Conservation (phyloP, 2,329 filamentous ascomycete genomes). For the Emmonsiellopsis sp. region DNA sequence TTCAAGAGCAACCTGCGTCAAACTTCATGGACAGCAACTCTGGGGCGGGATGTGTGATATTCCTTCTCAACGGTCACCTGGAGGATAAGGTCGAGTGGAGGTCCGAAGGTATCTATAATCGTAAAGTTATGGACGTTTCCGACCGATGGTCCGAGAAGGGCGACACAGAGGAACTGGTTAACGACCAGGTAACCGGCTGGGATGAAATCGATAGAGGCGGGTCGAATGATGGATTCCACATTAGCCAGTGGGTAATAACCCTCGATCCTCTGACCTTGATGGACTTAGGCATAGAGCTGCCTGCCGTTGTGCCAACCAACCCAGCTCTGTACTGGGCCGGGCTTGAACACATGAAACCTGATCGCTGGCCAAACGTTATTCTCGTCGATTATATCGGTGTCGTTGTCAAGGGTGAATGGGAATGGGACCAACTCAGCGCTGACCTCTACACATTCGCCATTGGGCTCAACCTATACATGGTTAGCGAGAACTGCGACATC, state of each 20-base stretch:
- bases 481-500: neutral
- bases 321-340: constrained; percentile 4
- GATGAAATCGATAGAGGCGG: neutral
- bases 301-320: constrained; percentile 2
- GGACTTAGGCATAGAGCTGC: neutral
- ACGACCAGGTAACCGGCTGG: constrained; percentile 21
- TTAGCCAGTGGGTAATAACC: constrained; percentile 10
- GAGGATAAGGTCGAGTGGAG: constrained; percentile 15
- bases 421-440: neutral
- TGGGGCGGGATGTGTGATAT: constrained; percentile 24
- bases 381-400: constrained; percentile 9
- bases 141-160: constrained; percentile 23
- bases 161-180: constrained; percentile 19
- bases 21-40: constrained; percentile 6
- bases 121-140: constrained; percentile 11
- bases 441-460: neutral
- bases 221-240: constrained; percentile 3
- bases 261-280: neutral
- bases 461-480: neutral
- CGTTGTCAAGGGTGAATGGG: neutral
- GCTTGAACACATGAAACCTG: constrained; percentile 1
- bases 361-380: constrained; percentile 8
- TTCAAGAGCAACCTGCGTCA: constrained; percentile 26
- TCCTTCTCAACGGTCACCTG: constrained; percentile 21
- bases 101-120: constrained; percentile 26